These are phyloP conservation scores for Colletotrichum sp. DNA, from an alignment of 2,329 filamentous ascomycete species.

Conservation along the genomic window DNA sequence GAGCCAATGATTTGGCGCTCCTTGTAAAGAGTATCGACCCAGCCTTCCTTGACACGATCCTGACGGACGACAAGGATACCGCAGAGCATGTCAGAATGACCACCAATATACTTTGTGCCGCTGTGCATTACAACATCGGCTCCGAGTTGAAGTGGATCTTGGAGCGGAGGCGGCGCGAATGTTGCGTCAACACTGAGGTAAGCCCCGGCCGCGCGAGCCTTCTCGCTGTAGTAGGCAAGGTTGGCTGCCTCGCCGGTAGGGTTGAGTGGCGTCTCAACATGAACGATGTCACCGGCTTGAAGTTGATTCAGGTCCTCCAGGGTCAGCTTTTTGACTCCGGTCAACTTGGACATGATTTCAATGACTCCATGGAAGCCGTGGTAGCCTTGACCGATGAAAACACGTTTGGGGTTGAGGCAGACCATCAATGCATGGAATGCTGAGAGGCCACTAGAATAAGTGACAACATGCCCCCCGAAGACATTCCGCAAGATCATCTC, in stretches of 20 bases:
- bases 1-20: conserved; percentile 79
- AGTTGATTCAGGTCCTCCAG: conserved; percentile 66
- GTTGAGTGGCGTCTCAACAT: conserved; percentile 93
- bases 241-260: conserved; percentile 82
- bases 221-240: conserved; percentile 80
- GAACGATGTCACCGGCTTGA: conserved; percentile 79
- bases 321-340: conserved; percentile 65
- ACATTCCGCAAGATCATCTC: neutral
- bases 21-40: conserved; percentile 63
- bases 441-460: neutral
- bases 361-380: conserved; percentile 93
- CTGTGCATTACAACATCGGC: conserved; percentile 91
- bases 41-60: conserved; percentile 45
- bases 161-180: conserved; percentile 73
- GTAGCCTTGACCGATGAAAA: conserved; percentile 86
- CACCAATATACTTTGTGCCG: conserved; percentile 95
- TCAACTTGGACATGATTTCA: conserved; percentile 74
- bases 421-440: conserved; percentile 64
- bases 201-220: conserved; percentile 73
- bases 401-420: conserved; percentile 78
- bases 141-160: conserved; percentile 82
- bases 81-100: conserved; percentile 91
- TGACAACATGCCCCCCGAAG: neutral
- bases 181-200: neutral
- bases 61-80: conserved; percentile 78